Evolutionary conservation across 2,329 filamentous ascomycete species (phyloP), one percentile per base, ranked within the genome.

Genomic region (Apiospora hydei): DNA sequence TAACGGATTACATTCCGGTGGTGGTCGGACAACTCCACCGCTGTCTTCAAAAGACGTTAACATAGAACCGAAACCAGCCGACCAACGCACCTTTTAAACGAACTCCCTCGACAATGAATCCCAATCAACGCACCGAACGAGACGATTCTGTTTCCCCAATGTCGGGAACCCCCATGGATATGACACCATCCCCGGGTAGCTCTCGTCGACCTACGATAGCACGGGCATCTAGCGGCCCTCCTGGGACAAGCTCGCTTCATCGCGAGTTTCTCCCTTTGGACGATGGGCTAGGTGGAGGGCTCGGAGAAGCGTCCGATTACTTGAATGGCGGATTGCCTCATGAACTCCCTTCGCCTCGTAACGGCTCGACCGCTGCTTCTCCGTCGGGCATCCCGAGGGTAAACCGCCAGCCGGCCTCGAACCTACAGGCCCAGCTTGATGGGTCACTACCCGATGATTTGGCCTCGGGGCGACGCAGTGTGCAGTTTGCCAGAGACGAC

Each of bases 401-500:
- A 69, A 75, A 41, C 72, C 77, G 61, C 75, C 78, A 73, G 72
- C 69, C 49, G 72, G 74, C 47, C 26, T 73, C 57, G 71, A 72
- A 13, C 74, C 34, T 64, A 64, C 57, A 64, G 34, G 8, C 34
- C n/a, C 57, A 64, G 10, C 16, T 64, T 41, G 57, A 64, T 64
- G 57, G 57, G 11, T 41, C 57, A 10, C 4, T n/a, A 64, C 57
- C 78, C 10, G 80, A 81, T 57, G 75, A 77, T n/a, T 70, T 74
- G 47, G 82, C 84, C 7, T 85, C 85, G 18, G 85, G 86, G 26
- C 85, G 90, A 69, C 88, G 89, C 71, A 96, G 92, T 79, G 93
- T 97, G 4, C 94, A 96, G 76, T 96, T 97, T 79, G 90, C 88
- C 2, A 87, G 89, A 43, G 84, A 87, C 18, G 86, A 90, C 69